phyloP scores from a whole-genome alignment of 2,329 filamentous ascomycete species.

The Teratosphaeria viscida region DNA sequence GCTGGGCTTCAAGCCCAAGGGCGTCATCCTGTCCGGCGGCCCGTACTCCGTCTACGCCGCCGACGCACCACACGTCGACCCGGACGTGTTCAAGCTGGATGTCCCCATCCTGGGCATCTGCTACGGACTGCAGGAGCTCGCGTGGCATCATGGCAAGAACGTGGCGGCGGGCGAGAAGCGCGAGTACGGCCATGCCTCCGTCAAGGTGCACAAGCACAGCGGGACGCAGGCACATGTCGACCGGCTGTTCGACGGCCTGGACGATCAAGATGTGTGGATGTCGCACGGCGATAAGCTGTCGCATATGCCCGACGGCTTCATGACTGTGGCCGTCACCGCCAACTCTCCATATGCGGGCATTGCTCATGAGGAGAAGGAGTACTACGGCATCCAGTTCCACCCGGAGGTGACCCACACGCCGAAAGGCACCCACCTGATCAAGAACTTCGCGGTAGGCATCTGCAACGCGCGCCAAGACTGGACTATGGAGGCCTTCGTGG shows the following conservation, averaged over 20 bases:
- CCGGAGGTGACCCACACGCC: conserved; percentile 71
- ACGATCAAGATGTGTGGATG: conserved; percentile 70
- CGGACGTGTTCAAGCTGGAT: conserved; percentile 64
- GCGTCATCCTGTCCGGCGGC: conserved; percentile 67
- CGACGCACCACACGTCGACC: conserved; percentile 69
- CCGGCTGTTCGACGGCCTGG: conserved; percentile 65
- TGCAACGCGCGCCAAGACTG: conserved; percentile 68
- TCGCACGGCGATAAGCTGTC: conserved; percentile 79
- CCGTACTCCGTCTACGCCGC: conserved; percentile 73
- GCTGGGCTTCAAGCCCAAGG: conserved; percentile 68
- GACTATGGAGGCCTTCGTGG: conserved; percentile 76
- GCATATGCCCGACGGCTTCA: conserved; percentile 61
- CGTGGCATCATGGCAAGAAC: conserved; percentile 57
- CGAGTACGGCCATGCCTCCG: conserved; percentile 61
- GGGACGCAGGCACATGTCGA: conserved; percentile 56
- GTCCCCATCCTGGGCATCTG: conserved; percentile 54
- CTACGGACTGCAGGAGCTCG: conserved; percentile 61
- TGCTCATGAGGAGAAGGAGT: conserved; percentile 57
- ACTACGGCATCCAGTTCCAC: conserved; percentile 82
- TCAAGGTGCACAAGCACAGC: conserved; percentile 49
- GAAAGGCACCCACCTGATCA: conserved; percentile 57
- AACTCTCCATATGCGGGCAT: conserved; percentile 76
- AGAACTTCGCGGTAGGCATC: conserved; percentile 77
- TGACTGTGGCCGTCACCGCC: conserved; percentile 60
- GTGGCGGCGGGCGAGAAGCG: conserved; percentile 57